phyloP scores from a whole-genome alignment of 306 rosid genomes.

The Corylus americana region DNA sequence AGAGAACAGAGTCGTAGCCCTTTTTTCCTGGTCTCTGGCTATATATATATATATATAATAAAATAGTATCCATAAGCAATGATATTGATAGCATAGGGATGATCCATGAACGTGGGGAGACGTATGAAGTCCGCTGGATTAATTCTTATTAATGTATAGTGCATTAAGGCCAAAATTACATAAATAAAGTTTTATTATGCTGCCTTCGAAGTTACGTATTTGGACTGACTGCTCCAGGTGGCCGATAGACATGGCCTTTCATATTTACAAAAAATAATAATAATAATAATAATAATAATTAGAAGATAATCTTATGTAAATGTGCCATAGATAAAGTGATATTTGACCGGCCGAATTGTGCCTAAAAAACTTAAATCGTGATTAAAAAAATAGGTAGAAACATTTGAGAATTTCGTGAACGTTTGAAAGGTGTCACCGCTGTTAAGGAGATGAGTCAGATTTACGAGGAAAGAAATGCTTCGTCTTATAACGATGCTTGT shows the following conservation, averaged over 20 bases:
- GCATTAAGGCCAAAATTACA: not conserved
- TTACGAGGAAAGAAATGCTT: no score
- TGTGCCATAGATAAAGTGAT: not conserved
- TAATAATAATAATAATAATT: not conserved
- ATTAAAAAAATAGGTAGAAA: not conserved
- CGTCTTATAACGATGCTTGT: no score
- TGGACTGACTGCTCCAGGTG: not conserved
- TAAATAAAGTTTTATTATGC: not conserved
- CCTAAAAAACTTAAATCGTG: not conserved
- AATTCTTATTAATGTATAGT: not conserved
- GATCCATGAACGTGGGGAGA: not conserved
- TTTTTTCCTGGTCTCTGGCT: no score
- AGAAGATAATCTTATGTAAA: not conserved
- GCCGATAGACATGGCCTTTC: not conserved
- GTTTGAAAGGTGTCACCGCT: no score
- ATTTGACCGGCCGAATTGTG: not conserved
- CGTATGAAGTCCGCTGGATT: not conserved
- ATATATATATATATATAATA: no score
- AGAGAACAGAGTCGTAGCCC: no score
- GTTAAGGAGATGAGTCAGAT: no score
- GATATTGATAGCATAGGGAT: no score
- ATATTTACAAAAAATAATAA: not conserved
- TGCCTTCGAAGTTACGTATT: not conserved
- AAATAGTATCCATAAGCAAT: no score
- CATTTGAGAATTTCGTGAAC: not conserved